Conservation (phyloP, 2,329 filamentous ascomycete species). For the Hypoxylon sp. region DNA sequence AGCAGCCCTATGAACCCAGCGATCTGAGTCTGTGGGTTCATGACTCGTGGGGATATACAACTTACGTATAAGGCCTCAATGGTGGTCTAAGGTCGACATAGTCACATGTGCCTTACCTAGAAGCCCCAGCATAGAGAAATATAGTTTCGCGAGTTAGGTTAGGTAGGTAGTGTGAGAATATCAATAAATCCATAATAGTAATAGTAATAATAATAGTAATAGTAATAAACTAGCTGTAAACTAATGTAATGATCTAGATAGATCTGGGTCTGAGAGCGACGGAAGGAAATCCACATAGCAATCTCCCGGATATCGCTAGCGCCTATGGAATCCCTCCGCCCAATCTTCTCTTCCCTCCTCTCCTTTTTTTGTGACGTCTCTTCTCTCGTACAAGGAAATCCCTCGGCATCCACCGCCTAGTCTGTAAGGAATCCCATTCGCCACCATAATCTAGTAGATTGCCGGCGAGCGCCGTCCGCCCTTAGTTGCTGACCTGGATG, state of each 20-base stretch:
- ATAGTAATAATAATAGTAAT: conserved; percentile 1
- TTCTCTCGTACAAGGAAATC: conserved; percentile 38
- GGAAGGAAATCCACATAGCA: conserved; percentile 20
- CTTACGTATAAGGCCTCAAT: neutral
- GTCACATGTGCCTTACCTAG: conserved; percentile 3
- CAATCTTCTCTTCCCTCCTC: conserved; percentile 1
- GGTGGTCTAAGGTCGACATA: conserved; percentile 8
- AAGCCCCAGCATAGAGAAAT: neutral
- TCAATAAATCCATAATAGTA: conserved; percentile 32
- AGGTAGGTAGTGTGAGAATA: conserved; percentile 9
- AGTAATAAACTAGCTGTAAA: conserved; percentile 27
- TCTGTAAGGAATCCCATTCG: conserved; percentile 9
- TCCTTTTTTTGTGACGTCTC: conserved; percentile 16
- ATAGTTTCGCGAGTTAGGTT: conserved; percentile 2
- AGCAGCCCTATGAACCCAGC: conserved; percentile 18
- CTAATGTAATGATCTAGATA: conserved; percentile 26
- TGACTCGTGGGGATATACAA: conserved; percentile 11
- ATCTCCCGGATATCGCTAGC: conserved; percentile 38
- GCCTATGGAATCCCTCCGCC: conserved; percentile 25
- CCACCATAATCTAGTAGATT: conserved; percentile 4
- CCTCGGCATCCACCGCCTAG: neutral
- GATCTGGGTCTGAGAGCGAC: conserved; percentile 24
- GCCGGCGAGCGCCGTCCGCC: neutral
- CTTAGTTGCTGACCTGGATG: conserved; percentile 47
- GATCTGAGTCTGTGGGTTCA: conserved; percentile 4